These are phyloP conservation scores for Venturia aucupariae DNA, from an alignment of 2,329 filamentous ascomycete species.

Conservation along the genomic window DNA sequence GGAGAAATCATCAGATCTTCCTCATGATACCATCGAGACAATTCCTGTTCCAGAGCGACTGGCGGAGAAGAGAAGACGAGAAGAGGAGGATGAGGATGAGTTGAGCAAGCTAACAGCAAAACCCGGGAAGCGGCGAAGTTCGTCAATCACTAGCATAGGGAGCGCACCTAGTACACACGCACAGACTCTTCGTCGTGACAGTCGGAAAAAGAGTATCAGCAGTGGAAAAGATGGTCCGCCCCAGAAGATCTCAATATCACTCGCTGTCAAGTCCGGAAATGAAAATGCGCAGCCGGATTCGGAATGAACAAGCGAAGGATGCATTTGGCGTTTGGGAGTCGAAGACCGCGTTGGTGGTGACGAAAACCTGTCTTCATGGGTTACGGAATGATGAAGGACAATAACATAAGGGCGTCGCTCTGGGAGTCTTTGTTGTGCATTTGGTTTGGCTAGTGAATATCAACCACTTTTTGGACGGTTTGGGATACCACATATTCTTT, in stretches of 20 bases:
- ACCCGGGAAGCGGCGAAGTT: slow-evolving; percentile 34
- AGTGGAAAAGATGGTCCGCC: slow-evolving; percentile 32
- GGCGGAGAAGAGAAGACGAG: slow-evolving; percentile 80
- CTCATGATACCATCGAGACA: slow-evolving; percentile 21
- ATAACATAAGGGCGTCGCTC: background rate
- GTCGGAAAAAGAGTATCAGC: slow-evolving; percentile 34
- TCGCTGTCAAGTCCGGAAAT: slow-evolving; percentile 30
- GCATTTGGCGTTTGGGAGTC: background rate
- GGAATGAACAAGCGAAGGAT: background rate
- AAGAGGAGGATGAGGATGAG: slow-evolving; percentile 91
- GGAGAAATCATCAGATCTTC: slow-evolving; percentile 9
- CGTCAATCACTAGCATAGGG: slow-evolving; percentile 24
- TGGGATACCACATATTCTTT: slow-evolving; percentile 6
- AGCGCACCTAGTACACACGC: slow-evolving; percentile 16
- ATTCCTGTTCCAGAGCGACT: slow-evolving; percentile 60
- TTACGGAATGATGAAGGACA: slow-evolving; percentile 1
- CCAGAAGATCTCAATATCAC: slow-evolving; percentile 33
- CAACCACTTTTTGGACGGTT: slow-evolving; percentile 2
- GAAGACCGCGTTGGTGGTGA: background rate
- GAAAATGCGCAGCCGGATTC: slow-evolving; percentile 16
- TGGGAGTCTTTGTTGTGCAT: background rate
- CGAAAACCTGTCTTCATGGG: background rate
- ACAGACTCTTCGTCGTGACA: slow-evolving; percentile 24
- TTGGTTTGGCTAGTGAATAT: slow-evolving; percentile 5
- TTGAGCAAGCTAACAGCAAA: slow-evolving; percentile 66